Evolutionary conservation across 495 filamentous ascomycete genomes (phyloP).

Genomic region (Terfezia claveryi): DNA sequence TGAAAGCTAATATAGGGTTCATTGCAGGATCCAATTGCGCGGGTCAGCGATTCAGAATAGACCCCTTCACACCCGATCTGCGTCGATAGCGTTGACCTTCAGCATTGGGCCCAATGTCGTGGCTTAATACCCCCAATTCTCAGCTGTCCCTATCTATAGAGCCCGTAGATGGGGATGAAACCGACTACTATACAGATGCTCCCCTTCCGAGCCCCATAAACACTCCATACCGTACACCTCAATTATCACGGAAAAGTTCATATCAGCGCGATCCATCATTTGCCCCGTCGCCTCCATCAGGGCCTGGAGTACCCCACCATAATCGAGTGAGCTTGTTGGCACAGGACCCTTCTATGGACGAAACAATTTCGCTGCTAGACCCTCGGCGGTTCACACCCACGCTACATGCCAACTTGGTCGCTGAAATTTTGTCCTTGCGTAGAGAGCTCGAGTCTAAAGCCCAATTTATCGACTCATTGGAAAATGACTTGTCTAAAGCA

Average conservation of each 20-base stretch:
- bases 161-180: conserved; percentile 12
- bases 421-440: conserved; percentile 71
- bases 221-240: conserved; percentile 17
- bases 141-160: background rate
- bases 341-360: conserved; percentile 39
- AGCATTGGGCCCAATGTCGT: background rate
- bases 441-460: conserved; percentile 76
- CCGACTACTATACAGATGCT: conserved; percentile 18
- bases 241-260: conserved; percentile 26
- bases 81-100: no score
- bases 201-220: conserved; percentile 14
- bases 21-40: no score
- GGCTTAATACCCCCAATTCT: background rate
- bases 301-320: conserved; percentile 18
- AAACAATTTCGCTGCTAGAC: conserved; percentile 59
- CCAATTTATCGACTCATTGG: conserved; percentile 61
- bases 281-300: conserved; percentile 37
- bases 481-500: conserved; percentile 46
- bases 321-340: conserved; percentile 13
- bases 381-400: conserved; percentile 86
- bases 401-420: conserved; percentile 80
- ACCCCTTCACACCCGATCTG: no score
- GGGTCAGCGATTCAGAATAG: no score
- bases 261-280: conserved; percentile 37
- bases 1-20: no score